Evolutionary conservation across 1,284 basidiomycete genomes (phyloP).

Genomic region (Naganishia liquefaciens): DNA sequence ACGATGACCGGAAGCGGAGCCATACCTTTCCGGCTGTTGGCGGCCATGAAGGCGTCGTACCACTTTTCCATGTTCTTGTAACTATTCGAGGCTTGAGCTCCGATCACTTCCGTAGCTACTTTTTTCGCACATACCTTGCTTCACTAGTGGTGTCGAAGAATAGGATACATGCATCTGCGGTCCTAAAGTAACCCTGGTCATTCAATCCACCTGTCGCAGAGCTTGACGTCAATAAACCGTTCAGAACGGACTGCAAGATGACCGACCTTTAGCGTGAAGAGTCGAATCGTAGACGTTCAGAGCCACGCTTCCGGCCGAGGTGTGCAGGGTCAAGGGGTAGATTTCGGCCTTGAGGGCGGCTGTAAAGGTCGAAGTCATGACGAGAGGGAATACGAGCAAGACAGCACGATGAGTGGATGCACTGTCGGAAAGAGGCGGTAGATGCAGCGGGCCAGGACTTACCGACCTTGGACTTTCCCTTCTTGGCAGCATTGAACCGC

Average conservation of each 20-base stretch:
- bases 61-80: constrained; percentile 36
- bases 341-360: constrained; percentile 37
- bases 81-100: constrained; percentile 6
- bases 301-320: constrained; percentile 33
- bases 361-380: constrained; percentile 4
- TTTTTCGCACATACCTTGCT: constrained; percentile 25
- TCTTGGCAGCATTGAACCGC: constrained; percentile 32
- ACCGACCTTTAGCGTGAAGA: constrained; percentile 33
- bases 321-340: constrained; percentile 33
- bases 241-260: not conserved
- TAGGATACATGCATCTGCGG: constrained; percentile 33
- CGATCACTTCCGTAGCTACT: not conserved
- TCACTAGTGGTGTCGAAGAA: constrained; percentile 38
- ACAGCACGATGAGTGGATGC: not conserved
- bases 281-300: constrained; percentile 37
- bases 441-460: not conserved
- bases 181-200: constrained; percentile 37
- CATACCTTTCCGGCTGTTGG: constrained; percentile 36
- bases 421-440: no score
- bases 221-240: not conserved
- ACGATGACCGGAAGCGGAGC: constrained; percentile 34
- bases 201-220: constrained; percentile 33
- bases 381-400: not conserved
- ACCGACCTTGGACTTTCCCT: constrained; percentile 35
- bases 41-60: constrained; percentile 34